These are phyloP conservation scores for Trametes versicolor DNA, from an alignment of 1,284 basidiomycete genomes.

Conservation along the genomic window DNA sequence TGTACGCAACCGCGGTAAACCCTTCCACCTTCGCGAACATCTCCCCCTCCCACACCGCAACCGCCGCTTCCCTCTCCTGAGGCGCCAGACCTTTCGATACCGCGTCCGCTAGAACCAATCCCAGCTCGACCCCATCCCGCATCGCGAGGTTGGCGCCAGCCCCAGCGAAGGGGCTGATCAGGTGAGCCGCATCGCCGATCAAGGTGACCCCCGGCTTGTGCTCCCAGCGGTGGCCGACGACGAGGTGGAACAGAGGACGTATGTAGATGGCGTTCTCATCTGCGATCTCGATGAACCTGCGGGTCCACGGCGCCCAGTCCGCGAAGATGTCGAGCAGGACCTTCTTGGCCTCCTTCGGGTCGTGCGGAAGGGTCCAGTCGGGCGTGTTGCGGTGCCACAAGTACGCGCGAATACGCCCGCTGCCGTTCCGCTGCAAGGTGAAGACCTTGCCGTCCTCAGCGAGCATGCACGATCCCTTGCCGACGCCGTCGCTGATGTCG, in stretches of 20 bases:
- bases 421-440: neutral
- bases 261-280: slow-evolving; percentile 1
- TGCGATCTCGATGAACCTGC: neutral
- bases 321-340: neutral
- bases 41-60: neutral
- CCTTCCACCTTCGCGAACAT: neutral
- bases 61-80: neutral
- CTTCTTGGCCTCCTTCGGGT: neutral
- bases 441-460: neutral
- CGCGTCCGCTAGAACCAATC: neutral
- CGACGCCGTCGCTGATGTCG: slow-evolving; percentile 2
- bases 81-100: neutral
- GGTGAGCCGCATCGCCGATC: slow-evolving; percentile 38
- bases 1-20: neutral
- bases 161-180: slow-evolving; percentile 55
- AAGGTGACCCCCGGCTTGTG: slow-evolving; percentile 17
- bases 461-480: neutral
- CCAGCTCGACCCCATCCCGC: slow-evolving; percentile 33
- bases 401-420: neutral
- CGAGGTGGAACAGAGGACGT: neutral
- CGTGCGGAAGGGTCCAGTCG: slow-evolving; percentile 1
- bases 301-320: neutral
- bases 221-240: neutral
- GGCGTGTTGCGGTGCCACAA: neutral
- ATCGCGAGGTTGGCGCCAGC: slow-evolving; percentile 48